phyloP scores from a whole-genome alignment of 176 grass and related monocot species.

The Raddia distichophylla region DNA sequence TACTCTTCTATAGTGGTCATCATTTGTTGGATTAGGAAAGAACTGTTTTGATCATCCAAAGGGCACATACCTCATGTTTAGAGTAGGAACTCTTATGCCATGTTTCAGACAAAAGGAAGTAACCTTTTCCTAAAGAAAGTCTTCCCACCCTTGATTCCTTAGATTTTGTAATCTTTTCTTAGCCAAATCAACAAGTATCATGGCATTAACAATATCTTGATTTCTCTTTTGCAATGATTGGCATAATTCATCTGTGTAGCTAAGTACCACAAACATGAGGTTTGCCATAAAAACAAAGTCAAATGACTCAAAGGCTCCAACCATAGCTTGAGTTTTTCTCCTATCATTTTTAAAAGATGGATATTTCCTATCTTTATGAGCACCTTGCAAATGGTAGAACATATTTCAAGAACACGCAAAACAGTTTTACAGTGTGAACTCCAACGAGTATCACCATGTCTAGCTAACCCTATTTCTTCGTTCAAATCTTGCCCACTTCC shows the following conservation, averaged over 20 bases:
- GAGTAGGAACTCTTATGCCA: background rate
- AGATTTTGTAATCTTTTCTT: background rate
- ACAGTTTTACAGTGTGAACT: too few relatives aligned
- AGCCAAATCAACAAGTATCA: background rate
- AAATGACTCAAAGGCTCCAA: too few relatives aligned
- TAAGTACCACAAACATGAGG: too few relatives aligned
- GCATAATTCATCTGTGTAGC: too few relatives aligned
- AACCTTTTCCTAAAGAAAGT: background rate
- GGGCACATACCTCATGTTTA: too few relatives aligned
- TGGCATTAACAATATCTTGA: background rate
- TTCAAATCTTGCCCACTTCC: background rate
- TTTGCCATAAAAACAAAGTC: too few relatives aligned
- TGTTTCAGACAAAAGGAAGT: background rate
- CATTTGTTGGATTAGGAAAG: background rate
- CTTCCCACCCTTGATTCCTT: background rate
- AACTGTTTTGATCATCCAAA: background rate
- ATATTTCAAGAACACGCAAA: too few relatives aligned
- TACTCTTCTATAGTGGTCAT: background rate
- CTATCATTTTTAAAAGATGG: background rate
- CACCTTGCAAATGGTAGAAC: too few relatives aligned
- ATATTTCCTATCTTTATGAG: too few relatives aligned
- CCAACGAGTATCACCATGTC: too few relatives aligned
- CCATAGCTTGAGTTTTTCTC: too few relatives aligned
- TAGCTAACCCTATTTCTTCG: background rate
- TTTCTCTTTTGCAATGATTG: too few relatives aligned